Evolutionary conservation across 2,329 filamentous ascomycete species (phyloP), one percentile per base, ranked within the genome.

Genomic region (Botryotinia calthae): DNA sequence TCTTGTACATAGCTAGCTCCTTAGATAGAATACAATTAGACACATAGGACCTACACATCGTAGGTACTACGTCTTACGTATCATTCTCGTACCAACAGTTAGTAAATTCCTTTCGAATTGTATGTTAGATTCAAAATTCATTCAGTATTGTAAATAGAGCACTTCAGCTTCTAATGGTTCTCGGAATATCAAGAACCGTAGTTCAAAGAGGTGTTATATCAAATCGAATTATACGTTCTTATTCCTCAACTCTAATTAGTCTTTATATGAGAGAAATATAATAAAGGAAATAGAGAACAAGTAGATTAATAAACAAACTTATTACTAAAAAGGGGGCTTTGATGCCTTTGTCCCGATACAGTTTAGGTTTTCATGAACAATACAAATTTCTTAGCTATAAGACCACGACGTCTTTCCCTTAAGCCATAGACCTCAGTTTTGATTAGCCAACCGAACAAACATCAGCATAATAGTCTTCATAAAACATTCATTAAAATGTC

Each of bases 201-300:
- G 2, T 51, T 51, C 22, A 14, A 25, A 48, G n/a, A 25, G 10
- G 22, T 51, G 22, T 51, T 51, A 2, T 4, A 51, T 6, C 12
- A 14, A 51, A 5, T 48, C 48, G 6, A 25, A 51, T 51, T 1
- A 2, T 2, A 7, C 12, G 10, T 14, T 6, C n/a, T 51, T 6
- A 14, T 51, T 51, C 25, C 16, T 28, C 12, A 1, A 28, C n/a
- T 28, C 48, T 54, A 1, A 28, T 54, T 5, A 28, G 12, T 18
- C 2, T 28, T 8, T 18, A 25, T 0, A 18, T 6, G 16, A 1
- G 1, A 28, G 6, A 8, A 28, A 28, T 0, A 54, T 18, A 54
- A 54, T 6, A 54, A 54, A 54, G n/a, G n/a, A 28, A 54, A 5
- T 3, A 28, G 51, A 28, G 5, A 54, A 54, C 51, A 28, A 28